Conservation (phyloP, 1,284 basidiomycete genomes). For the Pholiota adiposa region DNA sequence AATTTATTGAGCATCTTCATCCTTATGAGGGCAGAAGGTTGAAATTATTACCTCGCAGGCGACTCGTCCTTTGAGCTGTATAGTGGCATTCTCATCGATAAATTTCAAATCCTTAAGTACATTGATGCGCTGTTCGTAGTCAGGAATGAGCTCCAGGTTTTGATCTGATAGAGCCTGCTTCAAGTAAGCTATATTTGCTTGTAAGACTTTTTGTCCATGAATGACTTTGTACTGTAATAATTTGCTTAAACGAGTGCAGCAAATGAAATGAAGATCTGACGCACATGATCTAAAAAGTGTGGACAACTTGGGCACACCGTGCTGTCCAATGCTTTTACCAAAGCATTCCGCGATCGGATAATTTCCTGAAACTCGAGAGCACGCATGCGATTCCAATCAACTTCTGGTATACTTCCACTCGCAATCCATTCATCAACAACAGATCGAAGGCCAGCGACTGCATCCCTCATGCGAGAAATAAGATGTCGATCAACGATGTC, state of each 20-base stretch:
- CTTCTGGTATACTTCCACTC: slow-evolving; percentile 61
- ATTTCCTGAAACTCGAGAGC: slow-evolving; percentile 93
- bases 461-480: slow-evolving; percentile 65
- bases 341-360: slow-evolving; percentile 62
- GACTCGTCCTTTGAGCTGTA: slow-evolving; percentile 95
- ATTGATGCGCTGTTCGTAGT: slow-evolving; percentile 93
- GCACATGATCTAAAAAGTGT: slow-evolving; percentile 72
- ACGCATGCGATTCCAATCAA: slow-evolving; percentile 85
- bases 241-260: background rate
- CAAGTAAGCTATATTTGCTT: slow-evolving; percentile 73
- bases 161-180: slow-evolving; percentile 91
- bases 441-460: slow-evolving; percentile 49
- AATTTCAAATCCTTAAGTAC: slow-evolving; percentile 93
- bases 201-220: slow-evolving; percentile 78
- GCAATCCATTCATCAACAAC: slow-evolving; percentile 62
- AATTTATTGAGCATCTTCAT: slow-evolving; percentile 2
- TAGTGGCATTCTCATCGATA: slow-evolving; percentile 92
- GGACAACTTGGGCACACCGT: slow-evolving; percentile 62
- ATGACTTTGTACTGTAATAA: slow-evolving; percentile 70
- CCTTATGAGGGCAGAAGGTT: slow-evolving; percentile 13
- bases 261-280: slow-evolving; percentile 30
- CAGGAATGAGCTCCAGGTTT: slow-evolving; percentile 95
- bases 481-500: slow-evolving; percentile 68
- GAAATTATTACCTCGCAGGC: slow-evolving; percentile 93
- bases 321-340: slow-evolving; percentile 47